Percentiles rank a stretch among this genome's conserved stretches.
Conservation (phyloP, 805 yeast species). For the Komagataella pastoris region DNA sequence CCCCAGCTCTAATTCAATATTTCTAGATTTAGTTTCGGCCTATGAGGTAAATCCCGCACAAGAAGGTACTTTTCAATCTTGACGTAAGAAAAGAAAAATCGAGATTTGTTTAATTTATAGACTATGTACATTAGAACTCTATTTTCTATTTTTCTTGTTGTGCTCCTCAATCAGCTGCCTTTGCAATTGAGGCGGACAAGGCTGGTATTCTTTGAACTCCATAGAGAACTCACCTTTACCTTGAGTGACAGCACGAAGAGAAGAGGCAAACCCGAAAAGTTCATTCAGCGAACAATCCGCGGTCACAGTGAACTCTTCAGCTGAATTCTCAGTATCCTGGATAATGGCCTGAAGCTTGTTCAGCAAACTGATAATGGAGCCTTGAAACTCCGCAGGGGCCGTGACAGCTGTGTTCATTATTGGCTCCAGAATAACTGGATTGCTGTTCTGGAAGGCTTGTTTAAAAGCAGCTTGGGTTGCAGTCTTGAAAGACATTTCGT, state of each 20-base stretch:
- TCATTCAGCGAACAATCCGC: constrained; percentile 96
- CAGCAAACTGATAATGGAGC: constrained; percentile 77
- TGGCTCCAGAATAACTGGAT: constrained; percentile 89
- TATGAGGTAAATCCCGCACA: too few relatives aligned
- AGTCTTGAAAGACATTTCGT: constrained; percentile 87
- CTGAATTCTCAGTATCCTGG: constrained; percentile 84
- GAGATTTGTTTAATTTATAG: not conserved
- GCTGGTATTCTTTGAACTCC: constrained; percentile 88
- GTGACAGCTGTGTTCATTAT: constrained; percentile 88
- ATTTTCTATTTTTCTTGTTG: constrained; percentile 36
- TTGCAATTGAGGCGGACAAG: constrained; percentile 84
- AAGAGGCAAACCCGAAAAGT: constrained; percentile 93
- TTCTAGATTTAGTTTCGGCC: too few relatives aligned
- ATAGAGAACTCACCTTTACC: constrained; percentile 97
- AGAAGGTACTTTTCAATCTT: not conserved
- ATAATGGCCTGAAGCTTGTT: constrained; percentile 90
- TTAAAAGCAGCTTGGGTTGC: constrained; percentile 89
- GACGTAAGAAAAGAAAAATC: not conserved
- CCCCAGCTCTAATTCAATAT: too few relatives aligned
- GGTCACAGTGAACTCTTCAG: constrained; percentile 84
- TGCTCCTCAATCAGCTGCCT: constrained; percentile 79
- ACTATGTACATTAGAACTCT: constrained; percentile 17
- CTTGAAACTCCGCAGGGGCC: constrained; percentile 96
- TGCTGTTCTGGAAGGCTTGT: constrained; percentile 73
- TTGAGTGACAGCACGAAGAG: constrained; percentile 91